Evolutionary conservation across 768 basidiomycete genomes (phyloP).

Genomic region (Ramaria rubella): DNA sequence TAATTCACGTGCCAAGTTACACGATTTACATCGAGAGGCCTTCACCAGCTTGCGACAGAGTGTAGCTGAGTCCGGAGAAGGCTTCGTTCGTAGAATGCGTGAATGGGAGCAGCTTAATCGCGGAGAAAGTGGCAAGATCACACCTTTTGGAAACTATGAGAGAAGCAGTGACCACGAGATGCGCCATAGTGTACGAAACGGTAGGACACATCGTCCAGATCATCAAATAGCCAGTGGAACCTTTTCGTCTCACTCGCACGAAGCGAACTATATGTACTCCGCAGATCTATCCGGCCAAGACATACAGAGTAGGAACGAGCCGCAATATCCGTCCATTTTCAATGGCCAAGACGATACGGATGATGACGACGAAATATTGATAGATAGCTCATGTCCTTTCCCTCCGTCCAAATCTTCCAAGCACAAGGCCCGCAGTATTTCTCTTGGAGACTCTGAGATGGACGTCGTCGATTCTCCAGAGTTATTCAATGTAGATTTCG

Average conservation of each 20-base stretch:
- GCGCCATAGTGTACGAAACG: neutral
- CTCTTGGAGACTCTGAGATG: neutral
- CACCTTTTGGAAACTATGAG: neutral
- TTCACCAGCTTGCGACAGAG: conserved; percentile 60
- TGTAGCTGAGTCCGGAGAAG: conserved; percentile 58
- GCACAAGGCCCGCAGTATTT: neutral
- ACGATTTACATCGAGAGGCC: conserved; percentile 51
- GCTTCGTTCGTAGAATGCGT: conserved; percentile 65
- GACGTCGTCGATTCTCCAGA: neutral
- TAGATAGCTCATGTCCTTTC: neutral
- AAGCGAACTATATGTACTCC: neutral
- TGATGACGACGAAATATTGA: neutral
- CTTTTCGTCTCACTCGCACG: neutral
- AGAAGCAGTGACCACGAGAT: neutral
- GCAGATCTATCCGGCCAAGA: neutral
- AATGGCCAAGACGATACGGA: neutral
- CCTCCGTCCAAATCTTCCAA: neutral
- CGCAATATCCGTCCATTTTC: neutral
- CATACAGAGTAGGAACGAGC: neutral
- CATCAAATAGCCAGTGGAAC: neutral
- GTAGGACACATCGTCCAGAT: neutral
- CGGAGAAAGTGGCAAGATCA: neutral
- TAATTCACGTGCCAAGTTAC: conserved; percentile 21
- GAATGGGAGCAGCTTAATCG: conserved; percentile 45
- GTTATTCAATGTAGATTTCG: neutral